These are phyloP conservation scores for Arthrobotrys pseudoclavata DNA, from an alignment of 2,329 filamentous ascomycete genomes.

Conservation along the genomic window DNA sequence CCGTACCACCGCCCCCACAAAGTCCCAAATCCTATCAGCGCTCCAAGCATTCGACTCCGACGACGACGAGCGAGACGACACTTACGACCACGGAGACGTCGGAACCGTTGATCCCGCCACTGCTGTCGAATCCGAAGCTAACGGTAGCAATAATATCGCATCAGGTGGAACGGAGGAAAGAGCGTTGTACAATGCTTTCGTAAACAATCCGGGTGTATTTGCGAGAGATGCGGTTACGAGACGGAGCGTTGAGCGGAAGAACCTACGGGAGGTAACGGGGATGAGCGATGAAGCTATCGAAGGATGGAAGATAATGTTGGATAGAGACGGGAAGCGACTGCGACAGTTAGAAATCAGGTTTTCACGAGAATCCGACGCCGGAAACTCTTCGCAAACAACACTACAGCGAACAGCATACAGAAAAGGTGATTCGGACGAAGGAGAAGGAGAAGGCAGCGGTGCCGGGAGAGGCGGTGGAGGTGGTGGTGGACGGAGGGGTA, in stretches of 20 bases:
- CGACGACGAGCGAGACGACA: slow-evolving; percentile 95
- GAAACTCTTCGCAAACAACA: not conserved
- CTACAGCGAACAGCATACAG: slow-evolving; percentile 41
- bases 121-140: slow-evolving; percentile 67
- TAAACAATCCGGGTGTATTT: slow-evolving; percentile 76
- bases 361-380: slow-evolving; percentile 25
- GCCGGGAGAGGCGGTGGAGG: not conserved
- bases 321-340: slow-evolving; percentile 47
- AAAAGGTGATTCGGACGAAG: slow-evolving; percentile 39
- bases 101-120: slow-evolving; percentile 81
- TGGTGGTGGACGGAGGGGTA: not conserved
- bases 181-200: slow-evolving; percentile 78
- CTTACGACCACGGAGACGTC: slow-evolving; percentile 91
- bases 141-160: not conserved
- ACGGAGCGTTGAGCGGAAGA: slow-evolving; percentile 73
- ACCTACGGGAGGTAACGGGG: slow-evolving; percentile 80
- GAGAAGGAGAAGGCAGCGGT: slow-evolving; percentile 10
- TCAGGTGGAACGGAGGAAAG: slow-evolving; percentile 72
- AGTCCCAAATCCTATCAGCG: slow-evolving; percentile 88
- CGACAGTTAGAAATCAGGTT: slow-evolving; percentile 49
- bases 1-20: slow-evolving; percentile 73
- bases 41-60: slow-evolving; percentile 91
- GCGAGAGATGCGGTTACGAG: slow-evolving; percentile 79
- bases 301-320: slow-evolving; percentile 76
- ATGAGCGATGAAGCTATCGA: slow-evolving; percentile 96